Conservation (phyloP, 345 rosid genomes). For the Gossypium thurberi region DNA sequence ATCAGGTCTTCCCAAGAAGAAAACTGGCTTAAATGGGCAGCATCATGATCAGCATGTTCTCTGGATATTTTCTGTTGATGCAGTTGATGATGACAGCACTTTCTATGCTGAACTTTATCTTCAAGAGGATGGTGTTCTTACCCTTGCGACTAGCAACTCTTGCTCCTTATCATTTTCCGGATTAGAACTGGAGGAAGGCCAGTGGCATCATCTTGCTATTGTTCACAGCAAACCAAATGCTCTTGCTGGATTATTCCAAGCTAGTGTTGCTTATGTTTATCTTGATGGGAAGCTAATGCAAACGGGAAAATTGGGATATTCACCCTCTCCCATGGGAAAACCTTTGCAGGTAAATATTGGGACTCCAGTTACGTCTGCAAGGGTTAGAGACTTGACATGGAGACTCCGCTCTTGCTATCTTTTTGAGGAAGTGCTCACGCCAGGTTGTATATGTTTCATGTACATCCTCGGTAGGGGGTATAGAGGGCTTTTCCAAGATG, state of each 20-base stretch:
- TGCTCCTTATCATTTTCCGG: slow-evolving; percentile 82
- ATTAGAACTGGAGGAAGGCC: slow-evolving; percentile 84
- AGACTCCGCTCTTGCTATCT: slow-evolving; percentile 95
- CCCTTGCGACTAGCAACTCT: slow-evolving; percentile 95
- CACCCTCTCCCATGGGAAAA: slow-evolving; percentile 94
- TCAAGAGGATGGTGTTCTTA: slow-evolving; percentile 86
- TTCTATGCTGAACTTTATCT: slow-evolving; percentile 87
- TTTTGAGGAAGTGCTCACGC: slow-evolving; percentile 94
- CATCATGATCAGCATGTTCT: slow-evolving; percentile 58
- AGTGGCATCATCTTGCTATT: slow-evolving; percentile 99
- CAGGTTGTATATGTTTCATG: slow-evolving; percentile 96
- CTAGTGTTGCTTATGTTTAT: slow-evolving; percentile 93
- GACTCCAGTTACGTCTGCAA: slow-evolving; percentile 72
- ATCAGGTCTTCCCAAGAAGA: slow-evolving; percentile 45
- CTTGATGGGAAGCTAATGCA: slow-evolving; percentile 93
- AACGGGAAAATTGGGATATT: slow-evolving; percentile 94
- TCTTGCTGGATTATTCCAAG: slow-evolving; percentile 98
- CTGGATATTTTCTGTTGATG: slow-evolving; percentile 90
- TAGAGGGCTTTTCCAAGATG: slow-evolving; percentile 93
- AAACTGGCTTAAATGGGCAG: slow-evolving; percentile 39
- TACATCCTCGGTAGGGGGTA: slow-evolving; percentile 97
- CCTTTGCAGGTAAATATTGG: slow-evolving; percentile 89
- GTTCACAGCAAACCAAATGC: slow-evolving; percentile 99
- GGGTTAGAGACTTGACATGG: slow-evolving; percentile 81
- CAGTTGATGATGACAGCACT: slow-evolving; percentile 54